Percentiles rank a stretch among this genome's conserved stretches.
Evolutionary conservation across 1,284 basidiomycete genomes (phyloP).

Genomic region (Blastosporella zonata): DNA sequence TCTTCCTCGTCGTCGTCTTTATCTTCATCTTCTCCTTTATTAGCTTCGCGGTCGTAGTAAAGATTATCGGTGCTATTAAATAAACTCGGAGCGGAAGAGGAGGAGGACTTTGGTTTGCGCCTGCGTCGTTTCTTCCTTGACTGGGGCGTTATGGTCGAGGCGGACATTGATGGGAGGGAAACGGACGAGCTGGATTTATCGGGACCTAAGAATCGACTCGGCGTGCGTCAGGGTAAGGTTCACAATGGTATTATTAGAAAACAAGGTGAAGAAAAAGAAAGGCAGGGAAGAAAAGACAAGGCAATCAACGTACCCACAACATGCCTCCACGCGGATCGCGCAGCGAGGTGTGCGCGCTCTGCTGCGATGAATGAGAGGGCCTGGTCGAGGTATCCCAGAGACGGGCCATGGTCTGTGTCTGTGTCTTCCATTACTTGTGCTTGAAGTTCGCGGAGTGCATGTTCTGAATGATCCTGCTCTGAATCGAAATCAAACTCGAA

Average conservation of each 20-base stretch:
- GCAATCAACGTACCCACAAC: constrained; percentile 20
- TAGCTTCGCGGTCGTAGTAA: too few species aligned
- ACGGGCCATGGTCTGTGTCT: constrained; percentile 34
- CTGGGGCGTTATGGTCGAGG: not conserved
- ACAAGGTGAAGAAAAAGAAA: not conserved
- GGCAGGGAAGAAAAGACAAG: not conserved
- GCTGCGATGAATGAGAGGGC: constrained; percentile 65
- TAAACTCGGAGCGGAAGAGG: too few species aligned
- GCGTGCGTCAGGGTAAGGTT: constrained; percentile 21
- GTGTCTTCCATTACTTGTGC: constrained; percentile 1
- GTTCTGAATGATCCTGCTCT: not conserved
- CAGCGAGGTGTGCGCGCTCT: constrained; percentile 54
- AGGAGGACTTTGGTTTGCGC: too few species aligned
- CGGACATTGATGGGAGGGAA: not conserved
- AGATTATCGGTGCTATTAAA: too few species aligned
- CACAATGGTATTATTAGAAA: too few species aligned
- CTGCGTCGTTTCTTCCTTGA: not conserved
- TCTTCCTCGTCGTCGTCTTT: not conserved
- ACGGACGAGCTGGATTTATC: constrained; percentile 2
- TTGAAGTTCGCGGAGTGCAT: too few species aligned
- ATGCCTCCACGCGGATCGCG: constrained; percentile 26
- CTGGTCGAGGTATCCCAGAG: constrained; percentile 61
- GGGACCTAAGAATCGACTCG: constrained; percentile 22
- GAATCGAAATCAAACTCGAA: constrained; percentile 16
- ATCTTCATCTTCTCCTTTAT: not conserved